Conservation (phyloP, 768 basidiomycete genomes). For the Serendipita sp. region DNA sequence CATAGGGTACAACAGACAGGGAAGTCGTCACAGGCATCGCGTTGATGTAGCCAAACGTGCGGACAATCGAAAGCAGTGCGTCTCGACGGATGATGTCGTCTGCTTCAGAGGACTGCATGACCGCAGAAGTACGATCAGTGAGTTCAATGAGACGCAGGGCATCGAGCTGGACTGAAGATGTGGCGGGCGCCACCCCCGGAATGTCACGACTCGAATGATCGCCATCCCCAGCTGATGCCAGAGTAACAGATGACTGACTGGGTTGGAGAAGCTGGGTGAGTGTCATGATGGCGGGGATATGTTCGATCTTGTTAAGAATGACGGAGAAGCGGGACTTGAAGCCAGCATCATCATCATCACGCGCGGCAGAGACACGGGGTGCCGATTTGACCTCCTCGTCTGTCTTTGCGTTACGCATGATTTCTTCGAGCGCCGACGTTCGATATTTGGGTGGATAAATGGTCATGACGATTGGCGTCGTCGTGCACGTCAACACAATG, state of each 20-base stretch:
- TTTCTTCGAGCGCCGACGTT: slow-evolving; percentile 26
- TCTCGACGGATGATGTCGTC: slow-evolving; percentile 58
- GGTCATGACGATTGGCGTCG: slow-evolving; percentile 53
- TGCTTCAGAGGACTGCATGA: slow-evolving; percentile 48
- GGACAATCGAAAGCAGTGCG: slow-evolving; percentile 55
- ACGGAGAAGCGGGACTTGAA: slow-evolving; percentile 57
- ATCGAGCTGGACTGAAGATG: slow-evolving; percentile 34
- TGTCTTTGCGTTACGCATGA: slow-evolving; percentile 4
- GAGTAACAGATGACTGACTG: slow-evolving; percentile 11
- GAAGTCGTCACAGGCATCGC: slow-evolving; percentile 25
- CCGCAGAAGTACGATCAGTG: slow-evolving; percentile 46
- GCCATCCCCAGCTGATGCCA: neutral
- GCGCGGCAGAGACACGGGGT: neutral
- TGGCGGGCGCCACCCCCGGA: neutral
- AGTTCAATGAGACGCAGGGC: slow-evolving; percentile 80
- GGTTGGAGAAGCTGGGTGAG: slow-evolving; percentile 67
- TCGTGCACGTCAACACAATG: slow-evolving; percentile 68
- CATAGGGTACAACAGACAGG: slow-evolving; percentile 25
- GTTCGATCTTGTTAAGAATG: slow-evolving; percentile 80
- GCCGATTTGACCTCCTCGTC: slow-evolving; percentile 11
- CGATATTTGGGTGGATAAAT: slow-evolving; percentile 55
- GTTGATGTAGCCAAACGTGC: slow-evolving; percentile 60
- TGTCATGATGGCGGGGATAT: slow-evolving; percentile 79
- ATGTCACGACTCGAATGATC: neutral
- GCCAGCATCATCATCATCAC: slow-evolving; percentile 21